Conservation (phyloP, 1,284 basidiomycete species). For the Xanthoconium separans region DNA sequence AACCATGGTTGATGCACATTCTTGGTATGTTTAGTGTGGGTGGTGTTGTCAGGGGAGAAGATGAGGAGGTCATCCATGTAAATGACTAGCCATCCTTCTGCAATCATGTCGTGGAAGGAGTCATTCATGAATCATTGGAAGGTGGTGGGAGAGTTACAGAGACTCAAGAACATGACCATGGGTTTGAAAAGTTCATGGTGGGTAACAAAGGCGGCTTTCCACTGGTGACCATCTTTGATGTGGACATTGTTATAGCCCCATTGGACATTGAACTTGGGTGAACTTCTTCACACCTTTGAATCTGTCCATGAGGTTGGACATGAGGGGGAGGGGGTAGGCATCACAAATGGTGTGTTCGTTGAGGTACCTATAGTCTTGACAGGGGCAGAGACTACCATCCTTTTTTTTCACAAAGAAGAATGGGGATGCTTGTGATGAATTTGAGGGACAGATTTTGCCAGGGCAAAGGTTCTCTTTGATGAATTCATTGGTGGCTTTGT, state of each 20-base stretch:
- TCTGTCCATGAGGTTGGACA: neutral
- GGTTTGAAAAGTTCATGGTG: constrained; percentile 24
- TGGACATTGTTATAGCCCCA: neutral
- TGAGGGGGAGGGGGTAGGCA: neutral
- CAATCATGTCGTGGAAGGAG: constrained; percentile 13
- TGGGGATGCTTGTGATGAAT: neutral
- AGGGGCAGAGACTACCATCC: neutral
- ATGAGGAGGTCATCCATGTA: constrained; percentile 29
- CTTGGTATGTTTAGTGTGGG: neutral
- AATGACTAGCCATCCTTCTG: neutral
- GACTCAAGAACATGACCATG: constrained; percentile 39
- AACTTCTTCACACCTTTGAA: neutral
- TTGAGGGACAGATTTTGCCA: neutral
- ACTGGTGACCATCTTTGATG: neutral
- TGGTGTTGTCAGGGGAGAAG: neutral
- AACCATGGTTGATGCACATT: constrained; percentile 31
- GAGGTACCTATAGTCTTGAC: neutral
- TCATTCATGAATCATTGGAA: constrained; percentile 25
- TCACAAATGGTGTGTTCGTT: neutral
- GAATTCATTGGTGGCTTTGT: neutral
- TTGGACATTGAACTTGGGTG: neutral
- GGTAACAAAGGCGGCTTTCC: neutral
- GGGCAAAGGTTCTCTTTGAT: neutral
- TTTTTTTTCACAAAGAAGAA: neutral
- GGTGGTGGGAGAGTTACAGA: constrained; percentile 31